These are phyloP conservation scores for Pistacia atlantica DNA, from an alignment of 345 rosid genomes.

Conservation along the genomic window DNA sequence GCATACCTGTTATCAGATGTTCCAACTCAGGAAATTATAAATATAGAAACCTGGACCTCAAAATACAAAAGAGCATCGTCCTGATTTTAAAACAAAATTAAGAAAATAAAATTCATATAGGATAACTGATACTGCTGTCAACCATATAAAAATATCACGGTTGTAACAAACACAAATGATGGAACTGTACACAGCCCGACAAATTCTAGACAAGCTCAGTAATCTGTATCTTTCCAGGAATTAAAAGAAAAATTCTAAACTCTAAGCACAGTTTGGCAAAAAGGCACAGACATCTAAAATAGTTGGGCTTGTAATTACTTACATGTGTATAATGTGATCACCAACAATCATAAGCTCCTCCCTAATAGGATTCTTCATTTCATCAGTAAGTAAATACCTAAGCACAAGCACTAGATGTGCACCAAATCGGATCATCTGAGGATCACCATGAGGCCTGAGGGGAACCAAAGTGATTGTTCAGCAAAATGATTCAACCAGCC, in stretches of 20 bases:
- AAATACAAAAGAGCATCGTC: no score
- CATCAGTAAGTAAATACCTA: slow-evolving; percentile 71
- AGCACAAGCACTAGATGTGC: slow-evolving; percentile 96
- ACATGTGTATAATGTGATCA: slow-evolving; percentile 91
- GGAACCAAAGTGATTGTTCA: slow-evolving; percentile 28
- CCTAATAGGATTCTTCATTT: slow-evolving; percentile 67
- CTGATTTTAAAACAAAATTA: no score
- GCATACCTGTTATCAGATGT: no score
- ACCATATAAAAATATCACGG: not conserved
- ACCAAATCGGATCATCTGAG: slow-evolving; percentile 94
- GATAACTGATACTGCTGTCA: no score
- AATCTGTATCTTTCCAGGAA: not conserved
- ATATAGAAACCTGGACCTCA: no score
- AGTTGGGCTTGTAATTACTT: slow-evolving; percentile 28
- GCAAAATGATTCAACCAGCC: slow-evolving; percentile 1
- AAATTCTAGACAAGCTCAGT: slow-evolving; percentile 8
- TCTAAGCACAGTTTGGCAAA: not conserved
- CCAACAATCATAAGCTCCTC: slow-evolving; percentile 90
- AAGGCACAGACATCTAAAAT: not conserved
- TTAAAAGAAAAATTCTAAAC: not conserved
- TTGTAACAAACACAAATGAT: not conserved
- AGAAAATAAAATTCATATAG: no score
- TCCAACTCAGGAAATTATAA: no score
- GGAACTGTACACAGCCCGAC: slow-evolving; percentile 17
- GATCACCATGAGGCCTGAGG: slow-evolving; percentile 95